Base-by-base conservation (phyloP, 345 rosid species). In the Ceriops zippeliana region DNA sequence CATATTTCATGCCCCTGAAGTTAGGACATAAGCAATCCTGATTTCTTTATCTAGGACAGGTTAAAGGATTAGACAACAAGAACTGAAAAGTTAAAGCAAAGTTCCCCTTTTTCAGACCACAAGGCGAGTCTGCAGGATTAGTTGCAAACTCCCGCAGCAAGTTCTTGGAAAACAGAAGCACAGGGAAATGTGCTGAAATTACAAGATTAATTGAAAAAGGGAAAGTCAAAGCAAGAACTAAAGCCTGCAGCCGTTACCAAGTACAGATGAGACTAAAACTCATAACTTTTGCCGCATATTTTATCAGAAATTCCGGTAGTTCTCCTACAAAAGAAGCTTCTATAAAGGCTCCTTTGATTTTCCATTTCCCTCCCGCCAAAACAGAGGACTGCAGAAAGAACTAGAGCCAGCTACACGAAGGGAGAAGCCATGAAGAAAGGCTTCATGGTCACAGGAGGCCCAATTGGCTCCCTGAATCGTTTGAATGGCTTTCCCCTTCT, bases 401-500 rank as follows among this genome's bases (percentile, higher is more conserved):
- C 76, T 70, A 72, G 73, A 54, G 52, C 24, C 65, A 58, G 30
- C 59, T 24, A 59, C 67, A 58, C 59, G 16, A 67, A 56, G 28
- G 51, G 65, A 35, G 34, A 65, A 67, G 56, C 32, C 56, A 56
- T 26, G 58, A 63, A 64, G 60, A 60, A 30, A 52, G 4, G 30
- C 6, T 56, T 56, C 59, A 49, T 21, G 37, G 35, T 81, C 75
- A 84, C 65, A 61, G 65, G 67, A 77, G 46, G 57, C 61, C 73
- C 63, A 78, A 16, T 53, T 68, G 81, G 62, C 75, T 80, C 70
- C 58, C 85, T 1, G 86, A 83, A n/a, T 84, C 85, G 27, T 71
- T 79, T 57, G 87, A 85, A 24, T 72, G 78, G 58, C 80, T 86
- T 70, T 79, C 87, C 72, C 79, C 78, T 60, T 84, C 84, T 1